phyloP scores from a whole-genome alignment of 495 filamentous ascomycete genomes.

The Aspergillus avenaceus region DNA sequence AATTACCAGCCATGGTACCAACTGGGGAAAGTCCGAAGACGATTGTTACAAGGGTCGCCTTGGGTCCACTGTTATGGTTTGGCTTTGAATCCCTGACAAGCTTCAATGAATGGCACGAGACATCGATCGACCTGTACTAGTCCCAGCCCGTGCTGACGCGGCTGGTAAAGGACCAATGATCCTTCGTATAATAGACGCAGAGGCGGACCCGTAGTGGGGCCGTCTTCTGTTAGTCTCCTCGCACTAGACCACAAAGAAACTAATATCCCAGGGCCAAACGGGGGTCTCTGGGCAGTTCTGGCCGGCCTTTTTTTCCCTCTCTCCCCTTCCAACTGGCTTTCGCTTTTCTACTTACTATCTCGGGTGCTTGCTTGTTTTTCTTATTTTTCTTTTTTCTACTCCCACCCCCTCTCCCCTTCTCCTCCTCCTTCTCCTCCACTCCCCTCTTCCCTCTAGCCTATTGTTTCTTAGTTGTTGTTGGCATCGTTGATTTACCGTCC shows the following conservation, averaged over 20 bases:
- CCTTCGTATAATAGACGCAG: neutral
- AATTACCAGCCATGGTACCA: neutral
- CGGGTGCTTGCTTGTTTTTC: neutral
- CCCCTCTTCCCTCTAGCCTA: slow-evolving; percentile 8
- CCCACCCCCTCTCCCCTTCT: neutral
- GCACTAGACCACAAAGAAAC: slow-evolving; percentile 6
- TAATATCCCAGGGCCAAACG: slow-evolving; percentile 13
- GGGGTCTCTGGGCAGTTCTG: slow-evolving; percentile 11
- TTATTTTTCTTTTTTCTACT: slow-evolving; percentile 5
- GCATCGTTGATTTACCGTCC: no score
- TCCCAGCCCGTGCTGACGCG: slow-evolving; percentile 18
- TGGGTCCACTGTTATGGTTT: neutral
- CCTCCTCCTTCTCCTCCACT: slow-evolving; percentile 10
- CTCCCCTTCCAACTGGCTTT: neutral
- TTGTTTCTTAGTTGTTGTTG: slow-evolving; percentile 7
- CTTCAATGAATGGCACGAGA: slow-evolving; percentile 22
- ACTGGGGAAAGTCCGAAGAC: slow-evolving; percentile 4
- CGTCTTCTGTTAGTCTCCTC: neutral
- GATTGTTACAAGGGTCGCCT: slow-evolving; percentile 5
- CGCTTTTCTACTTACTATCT: neutral
- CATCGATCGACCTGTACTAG: slow-evolving; percentile 15
- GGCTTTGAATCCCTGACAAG: slow-evolving; percentile 17
- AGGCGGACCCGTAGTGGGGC: neutral
- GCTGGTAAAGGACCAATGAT: slow-evolving; percentile 5
- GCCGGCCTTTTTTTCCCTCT: neutral